Percentiles rank a stretch among this genome's conserved stretches.
phyloP scores from a whole-genome alignment of 768 basidiomycete species.

The Boletales sp. region DNA sequence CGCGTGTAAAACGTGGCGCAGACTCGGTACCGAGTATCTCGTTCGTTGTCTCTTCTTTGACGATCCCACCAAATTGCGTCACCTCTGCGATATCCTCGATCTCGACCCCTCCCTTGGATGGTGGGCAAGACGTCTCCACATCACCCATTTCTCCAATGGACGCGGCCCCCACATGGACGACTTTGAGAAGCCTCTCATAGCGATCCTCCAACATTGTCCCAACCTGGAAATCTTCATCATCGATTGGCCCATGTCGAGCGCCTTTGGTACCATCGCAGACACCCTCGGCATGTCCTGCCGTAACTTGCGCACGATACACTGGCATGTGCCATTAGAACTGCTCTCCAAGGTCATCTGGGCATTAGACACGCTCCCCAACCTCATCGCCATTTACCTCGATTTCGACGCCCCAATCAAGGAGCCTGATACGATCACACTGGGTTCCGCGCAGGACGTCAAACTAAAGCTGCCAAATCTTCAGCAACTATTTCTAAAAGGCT shows the following conservation, averaged over 20 bases:
- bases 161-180: constrained; percentile 43
- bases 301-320: constrained; percentile 57
- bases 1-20: constrained; percentile 63
- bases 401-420: constrained; percentile 34
- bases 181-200: constrained; percentile 51
- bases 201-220: constrained; percentile 61
- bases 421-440: constrained; percentile 50
- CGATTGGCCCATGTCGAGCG: constrained; percentile 56
- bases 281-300: constrained; percentile 51
- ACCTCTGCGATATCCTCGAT: constrained; percentile 51
- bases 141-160: constrained; percentile 48
- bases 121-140: constrained; percentile 72
- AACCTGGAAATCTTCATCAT: constrained; percentile 73
- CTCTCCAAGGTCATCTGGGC: constrained; percentile 72
- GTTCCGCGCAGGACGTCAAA: constrained; percentile 55
- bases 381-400: constrained; percentile 56
- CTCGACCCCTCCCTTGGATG: constrained; percentile 54
- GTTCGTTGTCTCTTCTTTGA: constrained; percentile 69
- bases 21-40: constrained; percentile 59
- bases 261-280: constrained; percentile 64
- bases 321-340: constrained; percentile 52
- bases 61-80: constrained; percentile 51
- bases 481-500: constrained; percentile 61
- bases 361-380: constrained; percentile 53
- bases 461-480: constrained; percentile 53